These are phyloP conservation scores for Stipa capillata DNA, from an alignment of 176 grass and related monocot species.

Conservation along the genomic window DNA sequence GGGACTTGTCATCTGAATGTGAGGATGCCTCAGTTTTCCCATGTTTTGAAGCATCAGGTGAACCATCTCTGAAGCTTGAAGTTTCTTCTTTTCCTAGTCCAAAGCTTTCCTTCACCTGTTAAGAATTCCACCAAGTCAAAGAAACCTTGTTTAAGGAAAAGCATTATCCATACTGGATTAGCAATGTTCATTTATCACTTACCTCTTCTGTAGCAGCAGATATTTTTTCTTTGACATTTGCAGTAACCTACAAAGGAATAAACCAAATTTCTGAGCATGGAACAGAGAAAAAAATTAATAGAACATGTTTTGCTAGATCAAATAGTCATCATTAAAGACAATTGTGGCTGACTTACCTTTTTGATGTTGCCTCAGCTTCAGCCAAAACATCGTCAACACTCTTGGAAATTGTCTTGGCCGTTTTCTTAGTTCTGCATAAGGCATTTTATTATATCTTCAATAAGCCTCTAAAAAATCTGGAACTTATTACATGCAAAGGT, in stretches of 20 bases:
- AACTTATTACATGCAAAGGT: slow-evolving; percentile 7
- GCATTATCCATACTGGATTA: neutral
- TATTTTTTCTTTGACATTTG: slow-evolving; percentile 56
- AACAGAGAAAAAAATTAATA: neutral
- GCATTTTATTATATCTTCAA: neutral
- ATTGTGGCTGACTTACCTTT: slow-evolving; percentile 42
- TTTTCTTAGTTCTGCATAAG: slow-evolving; percentile 50
- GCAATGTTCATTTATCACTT: neutral
- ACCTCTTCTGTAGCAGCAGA: slow-evolving; percentile 67
- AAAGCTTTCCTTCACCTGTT: slow-evolving; percentile 61
- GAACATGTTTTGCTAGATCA: neutral
- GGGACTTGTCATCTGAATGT: slow-evolving; percentile 19
- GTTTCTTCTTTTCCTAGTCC: slow-evolving; percentile 54
- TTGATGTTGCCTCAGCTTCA: slow-evolving; percentile 91
- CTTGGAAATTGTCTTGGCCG: slow-evolving; percentile 68
- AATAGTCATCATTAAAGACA: neutral
- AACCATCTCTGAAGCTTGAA: slow-evolving; percentile 29
- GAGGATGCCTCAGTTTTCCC: slow-evolving; percentile 24
- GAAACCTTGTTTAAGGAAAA: neutral
- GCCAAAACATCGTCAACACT: slow-evolving; percentile 73
- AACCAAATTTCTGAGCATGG: neutral
- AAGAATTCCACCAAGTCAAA: slow-evolving; percentile 18
- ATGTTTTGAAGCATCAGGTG: slow-evolving; percentile 25
- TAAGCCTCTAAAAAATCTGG: neutral
- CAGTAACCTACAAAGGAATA: slow-evolving; percentile 36